These are phyloP conservation scores for Beta lomatogona DNA, from an alignment of 179 eudicot genomes.

Conservation along the genomic window DNA sequence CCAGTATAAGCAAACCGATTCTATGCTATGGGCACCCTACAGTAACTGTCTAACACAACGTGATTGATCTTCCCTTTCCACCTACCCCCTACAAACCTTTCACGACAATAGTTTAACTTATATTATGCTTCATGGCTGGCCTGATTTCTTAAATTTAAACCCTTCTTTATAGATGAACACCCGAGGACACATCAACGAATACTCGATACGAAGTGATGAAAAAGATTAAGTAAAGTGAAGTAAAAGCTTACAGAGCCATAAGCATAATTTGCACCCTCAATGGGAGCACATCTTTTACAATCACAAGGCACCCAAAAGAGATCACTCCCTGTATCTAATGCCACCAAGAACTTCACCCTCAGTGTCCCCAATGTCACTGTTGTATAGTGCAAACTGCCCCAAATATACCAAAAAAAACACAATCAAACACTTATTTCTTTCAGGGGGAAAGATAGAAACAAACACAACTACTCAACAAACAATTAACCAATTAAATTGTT, in stretches of 20 bases:
- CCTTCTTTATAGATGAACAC: background rate
- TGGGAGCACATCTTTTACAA: slow-evolving; percentile 66
- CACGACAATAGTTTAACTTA: background rate
- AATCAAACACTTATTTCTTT: background rate
- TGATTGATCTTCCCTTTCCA: background rate
- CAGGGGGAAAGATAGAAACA: too few species aligned
- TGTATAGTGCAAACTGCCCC: slow-evolving; percentile 78
- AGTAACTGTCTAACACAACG: background rate
- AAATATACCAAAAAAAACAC: background rate
- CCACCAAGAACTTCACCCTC: slow-evolving; percentile 66
- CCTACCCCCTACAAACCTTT: background rate
- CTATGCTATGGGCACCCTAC: too few species aligned
- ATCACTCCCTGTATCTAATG: slow-evolving; percentile 90
- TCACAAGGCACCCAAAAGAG: slow-evolving; percentile 92
- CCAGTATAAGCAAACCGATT: background rate
- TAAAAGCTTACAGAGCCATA: slow-evolving; percentile 44
- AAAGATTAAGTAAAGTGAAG: background rate
- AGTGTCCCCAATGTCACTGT: slow-evolving; percentile 82
- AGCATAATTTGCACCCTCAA: slow-evolving; percentile 35
- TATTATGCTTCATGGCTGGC: too few species aligned
- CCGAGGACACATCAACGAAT: too few species aligned
- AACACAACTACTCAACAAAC: background rate
- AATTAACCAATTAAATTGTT: background rate
- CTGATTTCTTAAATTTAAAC: background rate
- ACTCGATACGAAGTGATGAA: background rate